Evolutionary conservation across 305 asterid genomes (phyloP).

Genomic region (Fraxinus baroniana): DNA sequence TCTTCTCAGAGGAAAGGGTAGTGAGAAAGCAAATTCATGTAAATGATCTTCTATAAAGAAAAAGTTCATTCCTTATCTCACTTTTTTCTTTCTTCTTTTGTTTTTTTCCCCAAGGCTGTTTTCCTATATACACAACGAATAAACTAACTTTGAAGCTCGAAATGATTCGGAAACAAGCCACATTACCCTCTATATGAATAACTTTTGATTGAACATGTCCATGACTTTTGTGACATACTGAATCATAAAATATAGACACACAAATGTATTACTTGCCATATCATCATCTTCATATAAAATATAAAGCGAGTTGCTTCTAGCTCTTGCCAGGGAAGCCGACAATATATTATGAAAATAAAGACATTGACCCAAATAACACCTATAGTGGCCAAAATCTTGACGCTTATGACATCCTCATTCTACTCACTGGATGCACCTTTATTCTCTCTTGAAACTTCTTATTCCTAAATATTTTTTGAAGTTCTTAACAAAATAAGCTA

Average conservation of each 20-base stretch:
- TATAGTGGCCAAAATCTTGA: too few relatives aligned
- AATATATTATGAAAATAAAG: too few relatives aligned
- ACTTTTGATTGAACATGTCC: neutral
- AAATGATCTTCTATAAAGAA: neutral
- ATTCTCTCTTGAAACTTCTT: neutral
- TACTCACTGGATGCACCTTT: too few relatives aligned
- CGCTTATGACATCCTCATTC: too few relatives aligned
- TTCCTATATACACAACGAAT: neutral
- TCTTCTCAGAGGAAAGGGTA: neutral
- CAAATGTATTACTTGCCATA: slow-evolving; percentile 46
- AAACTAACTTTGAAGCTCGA: neutral
- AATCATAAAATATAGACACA: slow-evolving; percentile 3
- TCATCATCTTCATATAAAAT: slow-evolving; percentile 68
- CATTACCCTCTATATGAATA: neutral
- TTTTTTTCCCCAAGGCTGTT: neutral
- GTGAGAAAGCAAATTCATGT: neutral
- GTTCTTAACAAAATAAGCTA: neutral
- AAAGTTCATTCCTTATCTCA: neutral
- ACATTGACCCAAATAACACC: too few relatives aligned
- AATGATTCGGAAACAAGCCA: slow-evolving; percentile 21
- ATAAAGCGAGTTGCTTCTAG: slow-evolving; percentile 76
- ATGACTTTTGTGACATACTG: neutral
- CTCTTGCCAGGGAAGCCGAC: slow-evolving; percentile 88
- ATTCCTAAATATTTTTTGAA: too few relatives aligned
- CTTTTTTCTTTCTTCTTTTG: too few relatives aligned